Evolutionary conservation across 495 filamentous ascomycete genomes (phyloP).

Genomic region (Parachaetomium inaequale): DNA sequence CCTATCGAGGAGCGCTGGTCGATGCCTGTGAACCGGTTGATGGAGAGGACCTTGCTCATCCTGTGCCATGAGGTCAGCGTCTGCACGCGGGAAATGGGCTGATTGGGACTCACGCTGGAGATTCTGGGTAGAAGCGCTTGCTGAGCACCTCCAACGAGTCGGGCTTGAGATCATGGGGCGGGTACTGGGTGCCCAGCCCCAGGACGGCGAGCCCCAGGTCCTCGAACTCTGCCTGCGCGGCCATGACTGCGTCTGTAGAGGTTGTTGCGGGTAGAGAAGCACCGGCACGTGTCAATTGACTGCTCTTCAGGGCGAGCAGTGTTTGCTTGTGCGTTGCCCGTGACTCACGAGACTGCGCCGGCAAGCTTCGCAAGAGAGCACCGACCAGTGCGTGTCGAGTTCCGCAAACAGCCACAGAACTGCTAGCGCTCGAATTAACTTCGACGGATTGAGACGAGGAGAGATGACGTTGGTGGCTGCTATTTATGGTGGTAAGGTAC

Average conservation of each 20-base stretch:
- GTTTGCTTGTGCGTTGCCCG: background rate
- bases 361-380: background rate
- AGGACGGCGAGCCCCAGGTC: conserved; percentile 50
- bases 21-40: conserved; percentile 63
- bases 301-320: background rate
- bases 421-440: background rate
- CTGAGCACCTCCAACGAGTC: conserved; percentile 40
- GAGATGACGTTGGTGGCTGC: conserved; percentile 3
- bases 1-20: conserved; percentile 59
- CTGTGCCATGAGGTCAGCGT: conserved; percentile 26
- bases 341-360: background rate
- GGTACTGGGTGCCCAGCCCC: conserved; percentile 50
- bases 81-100: background rate
- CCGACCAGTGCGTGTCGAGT: background rate
- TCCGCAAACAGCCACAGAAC: background rate
- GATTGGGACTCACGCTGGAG: conserved; percentile 43
- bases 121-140: conserved; percentile 47
- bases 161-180: conserved; percentile 43
- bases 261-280: background rate
- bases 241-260: conserved; percentile 20
- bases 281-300: conserved; percentile 19
- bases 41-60: conserved; percentile 56
- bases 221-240: conserved; percentile 21
- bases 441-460: background rate
- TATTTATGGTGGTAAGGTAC: too few species aligned